phyloP scores from a whole-genome alignment of 1,139 yeast species.

The Candida pseudoviswanathii region DNA sequence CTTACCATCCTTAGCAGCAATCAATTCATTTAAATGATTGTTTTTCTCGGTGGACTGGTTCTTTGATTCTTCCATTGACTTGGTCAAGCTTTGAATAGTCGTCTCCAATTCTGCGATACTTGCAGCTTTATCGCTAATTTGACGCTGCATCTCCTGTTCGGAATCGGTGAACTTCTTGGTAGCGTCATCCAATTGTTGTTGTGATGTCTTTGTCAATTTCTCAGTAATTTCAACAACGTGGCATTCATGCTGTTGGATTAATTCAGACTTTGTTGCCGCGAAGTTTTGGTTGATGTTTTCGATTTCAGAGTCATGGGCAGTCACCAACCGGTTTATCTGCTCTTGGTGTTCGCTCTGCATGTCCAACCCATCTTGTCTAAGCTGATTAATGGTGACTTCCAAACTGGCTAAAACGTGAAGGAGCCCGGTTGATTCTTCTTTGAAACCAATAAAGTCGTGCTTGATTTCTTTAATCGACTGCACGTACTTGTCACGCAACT shows the following conservation, averaged over 20 bases:
- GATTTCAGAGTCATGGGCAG: background rate
- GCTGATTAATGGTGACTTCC: slow-evolving; percentile 2
- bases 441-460: slow-evolving; percentile 10
- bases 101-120: slow-evolving; percentile 2
- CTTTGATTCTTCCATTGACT: background rate
- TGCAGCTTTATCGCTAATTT: background rate
- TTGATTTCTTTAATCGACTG: slow-evolving; percentile 12
- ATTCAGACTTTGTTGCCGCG: background rate
- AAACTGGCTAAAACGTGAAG: slow-evolving; percentile 5
- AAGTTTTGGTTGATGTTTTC: slow-evolving; percentile 1
- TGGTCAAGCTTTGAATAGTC: background rate
- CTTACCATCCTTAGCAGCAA: slow-evolving; percentile 6
- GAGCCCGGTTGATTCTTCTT: slow-evolving; percentile 8
- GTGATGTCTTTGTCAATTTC: background rate
- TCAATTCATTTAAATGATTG: slow-evolving; percentile 3
- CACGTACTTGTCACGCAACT: slow-evolving; percentile 7
- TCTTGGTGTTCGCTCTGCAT: background rate
- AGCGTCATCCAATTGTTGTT: slow-evolving; percentile 3
- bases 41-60: slow-evolving; percentile 2
- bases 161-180: background rate
- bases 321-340: background rate
- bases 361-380: slow-evolving; percentile 1
- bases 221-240: slow-evolving; percentile 1
- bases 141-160: background rate
- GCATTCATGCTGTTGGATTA: background rate